Base-by-base conservation (phyloP, 129 eudicot species). In the Kitagawia praeruptora region DNA sequence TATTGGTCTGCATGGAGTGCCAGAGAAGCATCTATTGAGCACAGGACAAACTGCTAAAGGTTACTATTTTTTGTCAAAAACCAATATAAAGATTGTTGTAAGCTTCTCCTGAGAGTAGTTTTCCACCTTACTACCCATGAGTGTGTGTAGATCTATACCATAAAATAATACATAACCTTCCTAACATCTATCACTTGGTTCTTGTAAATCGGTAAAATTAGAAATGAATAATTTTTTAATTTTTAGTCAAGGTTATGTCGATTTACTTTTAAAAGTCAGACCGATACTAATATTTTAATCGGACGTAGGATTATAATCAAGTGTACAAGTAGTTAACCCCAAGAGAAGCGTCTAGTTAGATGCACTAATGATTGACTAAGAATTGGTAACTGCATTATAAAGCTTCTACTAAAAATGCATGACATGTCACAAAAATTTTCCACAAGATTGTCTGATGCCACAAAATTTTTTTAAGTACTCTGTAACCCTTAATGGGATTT, bases 1-100 rank as follows among this genome's bases (percentile, higher is more conserved):
- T 93, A 84, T 80, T 93, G 98, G 98, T 93, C 96, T 48, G 93
- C 93, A 74, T 90, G 92, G 93, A 90, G 93, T 86, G 93, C 98
- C 8, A 84, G 86, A 67, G 98, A 89, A 90, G 92, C 92, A 80
- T 89, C 88, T 80, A 85, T 85, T 53, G 98, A 93, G 80, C 93
- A 87, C 93, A 87, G 40, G 96, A 93, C 81, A 88, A 93, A 86
- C 77, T 93, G 75, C 83, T 93, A 51, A 85, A 90, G 88, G 98
- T 90, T 11, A 46, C 75, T 38, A 42, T 49, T 58, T 39, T 31
- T 37, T 3, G 23, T 66, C 72, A 9, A 40, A 23, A 19, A 51
- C 67, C 21, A 31, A 37, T n/a, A 23, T 49, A 25, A 18, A 13
- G 21, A 27, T 75, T 70, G 14, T 3, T 72, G 45, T 41, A 12